Base-by-base conservation (phyloP, 148 eudicot genomes). In the Spergularia bocconei region DNA sequence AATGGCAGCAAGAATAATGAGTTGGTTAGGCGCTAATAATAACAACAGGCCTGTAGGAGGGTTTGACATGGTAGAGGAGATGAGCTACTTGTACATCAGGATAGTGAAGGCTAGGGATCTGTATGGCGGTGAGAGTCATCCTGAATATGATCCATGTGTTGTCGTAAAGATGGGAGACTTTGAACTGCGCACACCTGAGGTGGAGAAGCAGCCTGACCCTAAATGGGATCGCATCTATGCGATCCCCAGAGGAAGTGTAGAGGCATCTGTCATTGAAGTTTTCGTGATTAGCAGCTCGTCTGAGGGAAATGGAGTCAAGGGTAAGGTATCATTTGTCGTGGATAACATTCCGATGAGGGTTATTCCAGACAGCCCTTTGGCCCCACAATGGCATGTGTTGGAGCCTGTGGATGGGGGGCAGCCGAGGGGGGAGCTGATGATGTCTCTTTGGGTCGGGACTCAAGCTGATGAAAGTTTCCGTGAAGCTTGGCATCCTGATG, bases 1-100 rank as follows among this genome's bases (percentile, higher is more conserved):
- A 44, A 78, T 54, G 21, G 87, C 48, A 44, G 48, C 48, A 44
- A 44, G 48, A 44, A 44, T 44, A 5, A 84, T 4, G 97, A 91
- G 12, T 90, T 85, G 19, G 79, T 86, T 16, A 89, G 73, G 75
- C 79, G 36, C 36, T 29, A 29, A 29, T 82, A 84, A 90, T 91
- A 76, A 61, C 16, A 81, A 85, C 38, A 80, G 85, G 53, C 53
- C 75, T 44, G 72, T 70, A 2, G 78, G 88, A 11, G 77, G 89
- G 17, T 86, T 86, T 51, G 82, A 85, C 77, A 73, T 91, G 33
- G 97, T 91, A 3, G 93, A 89, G 71, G 89, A 85, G 67, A 88
- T 89, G 93, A 82, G 84, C 20, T 89, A 86, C 77, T 80, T 91
- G 58, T 91, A 86, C 63, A 70, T 89, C 6, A 77, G 88, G 54